Conservation (phyloP, 129 eudicot species). For the Apium graveolens region DNA sequence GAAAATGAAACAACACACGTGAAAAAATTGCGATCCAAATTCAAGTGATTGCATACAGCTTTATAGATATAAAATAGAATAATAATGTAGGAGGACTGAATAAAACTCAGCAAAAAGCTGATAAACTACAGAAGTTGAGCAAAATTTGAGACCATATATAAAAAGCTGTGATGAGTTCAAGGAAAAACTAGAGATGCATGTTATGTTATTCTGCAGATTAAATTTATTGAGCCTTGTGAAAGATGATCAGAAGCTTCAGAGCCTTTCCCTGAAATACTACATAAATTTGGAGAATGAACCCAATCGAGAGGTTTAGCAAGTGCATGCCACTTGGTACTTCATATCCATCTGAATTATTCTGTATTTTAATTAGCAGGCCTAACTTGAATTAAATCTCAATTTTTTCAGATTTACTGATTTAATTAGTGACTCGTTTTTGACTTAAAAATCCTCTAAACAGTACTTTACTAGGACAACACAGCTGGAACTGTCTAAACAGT, state of each 20-base stretch:
- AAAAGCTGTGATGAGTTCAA: not conserved
- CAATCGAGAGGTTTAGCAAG: not conserved
- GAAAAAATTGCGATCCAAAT: no score
- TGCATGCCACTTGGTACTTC: not conserved
- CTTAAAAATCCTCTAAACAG: not conserved
- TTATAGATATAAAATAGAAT: no score
- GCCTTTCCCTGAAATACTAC: not conserved
- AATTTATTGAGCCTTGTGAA: not conserved
- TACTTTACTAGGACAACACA: not conserved
- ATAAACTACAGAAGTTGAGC: not conserved
- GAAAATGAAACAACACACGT: no score
- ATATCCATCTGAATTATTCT: not conserved
- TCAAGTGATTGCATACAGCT: no score
- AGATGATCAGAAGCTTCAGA: conserved; percentile 6
- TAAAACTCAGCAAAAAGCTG: not conserved
- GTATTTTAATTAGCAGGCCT: not conserved
- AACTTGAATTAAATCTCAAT: not conserved
- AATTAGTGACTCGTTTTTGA: not conserved
- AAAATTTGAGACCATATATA: not conserved
- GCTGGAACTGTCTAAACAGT: not conserved
- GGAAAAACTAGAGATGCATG: not conserved
- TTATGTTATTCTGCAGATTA: not conserved
- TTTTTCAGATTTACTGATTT: not conserved
- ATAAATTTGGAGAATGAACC: not conserved
- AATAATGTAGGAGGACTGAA: no score